phyloP scores from a whole-genome alignment of 345 rosid genomes.

The Eutrema yunnanense region DNA sequence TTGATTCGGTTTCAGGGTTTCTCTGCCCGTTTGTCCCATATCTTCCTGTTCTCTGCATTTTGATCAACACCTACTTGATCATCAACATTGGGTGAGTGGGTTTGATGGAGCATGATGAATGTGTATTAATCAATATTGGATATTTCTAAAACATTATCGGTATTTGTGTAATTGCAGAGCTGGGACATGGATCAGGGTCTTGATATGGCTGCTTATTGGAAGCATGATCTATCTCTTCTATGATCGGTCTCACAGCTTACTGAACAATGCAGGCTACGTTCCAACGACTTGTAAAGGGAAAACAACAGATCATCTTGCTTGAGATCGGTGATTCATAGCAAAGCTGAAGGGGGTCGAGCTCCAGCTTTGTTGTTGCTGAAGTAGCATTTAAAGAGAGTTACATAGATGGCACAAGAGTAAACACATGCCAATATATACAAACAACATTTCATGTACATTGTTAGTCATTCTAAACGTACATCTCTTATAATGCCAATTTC shows the following conservation, averaged over 20 bases:
- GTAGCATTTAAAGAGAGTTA: conserved; percentile 7
- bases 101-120: neutral
- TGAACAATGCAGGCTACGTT: conserved; percentile 34
- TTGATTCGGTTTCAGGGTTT: conserved; percentile 40
- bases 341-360: neutral
- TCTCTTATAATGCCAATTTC: neutral
- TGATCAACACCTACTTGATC: conserved; percentile 50
- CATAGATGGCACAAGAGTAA: conserved; percentile 1
- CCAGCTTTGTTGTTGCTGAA: conserved; percentile 15
- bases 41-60: conserved; percentile 52
- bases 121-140: neutral
- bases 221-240: conserved; percentile 44
- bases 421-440: conserved; percentile 9
- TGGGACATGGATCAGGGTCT: conserved; percentile 61
- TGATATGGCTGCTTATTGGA: conserved; percentile 58
- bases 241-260: conserved; percentile 53
- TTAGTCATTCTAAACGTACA: conserved; percentile 6
- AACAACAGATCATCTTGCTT: conserved; percentile 31
- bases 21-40: conserved; percentile 56
- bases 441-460: conserved; percentile 15
- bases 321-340: conserved; percentile 2
- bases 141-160: conserved; percentile 7
- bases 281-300: conserved; percentile 36
- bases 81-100: conserved; percentile 57
- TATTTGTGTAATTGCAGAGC: conserved; percentile 35